Evolutionary conservation across 176 grass and related monocot genomes (phyloP).

Genomic region (Phoenix roebelenii): DNA sequence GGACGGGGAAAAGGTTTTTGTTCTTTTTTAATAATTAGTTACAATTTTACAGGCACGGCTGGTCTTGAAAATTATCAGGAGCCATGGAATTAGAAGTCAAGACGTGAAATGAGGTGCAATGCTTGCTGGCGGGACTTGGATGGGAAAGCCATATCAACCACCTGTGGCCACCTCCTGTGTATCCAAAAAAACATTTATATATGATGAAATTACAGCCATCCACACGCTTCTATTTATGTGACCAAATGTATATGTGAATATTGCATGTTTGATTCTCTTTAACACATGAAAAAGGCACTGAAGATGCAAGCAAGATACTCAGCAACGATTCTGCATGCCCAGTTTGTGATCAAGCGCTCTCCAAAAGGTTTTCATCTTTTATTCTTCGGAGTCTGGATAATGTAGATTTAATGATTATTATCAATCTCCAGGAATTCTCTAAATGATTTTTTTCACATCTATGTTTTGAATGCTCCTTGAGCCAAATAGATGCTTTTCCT

Average conservation of each 20-base stretch:
- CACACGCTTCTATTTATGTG: no score
- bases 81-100: not conserved
- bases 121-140: constrained; percentile 85
- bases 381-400: not conserved
- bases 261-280: constrained; percentile 7
- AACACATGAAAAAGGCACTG: constrained; percentile 41
- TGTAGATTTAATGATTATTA: not conserved
- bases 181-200: constrained; percentile 16
- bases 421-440: no score
- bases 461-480: no score
- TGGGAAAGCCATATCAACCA: constrained; percentile 66
- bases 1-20: no score
- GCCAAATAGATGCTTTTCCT: no score
- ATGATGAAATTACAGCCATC: no score
- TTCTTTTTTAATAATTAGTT: no score
- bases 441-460: no score
- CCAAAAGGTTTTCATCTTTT: constrained; percentile 48
- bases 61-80: not conserved
- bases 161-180: constrained; percentile 87
- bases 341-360: constrained; percentile 89
- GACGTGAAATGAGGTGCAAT: constrained; percentile 80
- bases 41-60: no score
- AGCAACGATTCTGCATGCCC: constrained; percentile 70
- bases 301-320: constrained; percentile 86
- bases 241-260: no score